These are phyloP conservation scores for Cutaneotrichosporon cutaneum DNA, from an alignment of 1,284 basidiomycete genomes.

Conservation along the genomic window DNA sequence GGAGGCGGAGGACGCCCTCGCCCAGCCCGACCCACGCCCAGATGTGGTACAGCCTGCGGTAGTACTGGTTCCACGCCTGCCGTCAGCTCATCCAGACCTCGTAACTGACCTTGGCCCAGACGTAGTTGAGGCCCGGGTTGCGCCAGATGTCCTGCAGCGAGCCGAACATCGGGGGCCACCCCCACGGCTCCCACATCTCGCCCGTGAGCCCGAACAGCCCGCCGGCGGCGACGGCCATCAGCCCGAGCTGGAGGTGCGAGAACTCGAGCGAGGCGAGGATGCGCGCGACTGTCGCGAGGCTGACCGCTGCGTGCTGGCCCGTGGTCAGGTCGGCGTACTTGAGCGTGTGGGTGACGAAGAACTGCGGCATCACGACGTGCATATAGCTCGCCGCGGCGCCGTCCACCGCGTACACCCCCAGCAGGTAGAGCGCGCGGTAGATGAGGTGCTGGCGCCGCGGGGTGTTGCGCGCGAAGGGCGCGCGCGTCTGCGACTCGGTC, in stretches of 20 bases:
- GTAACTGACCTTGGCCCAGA: slow-evolving; percentile 45
- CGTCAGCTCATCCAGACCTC: slow-evolving; percentile 7
- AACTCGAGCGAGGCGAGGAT: slow-evolving; percentile 32
- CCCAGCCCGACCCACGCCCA: slow-evolving; percentile 44
- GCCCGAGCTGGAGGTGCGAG: slow-evolving; percentile 18
- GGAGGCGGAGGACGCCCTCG: slow-evolving; percentile 43
- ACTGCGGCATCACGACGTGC: slow-evolving; percentile 26
- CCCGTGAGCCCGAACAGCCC: slow-evolving; percentile 35
- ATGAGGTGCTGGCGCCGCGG: slow-evolving; percentile 26
- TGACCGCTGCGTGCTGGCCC: slow-evolving; percentile 29
- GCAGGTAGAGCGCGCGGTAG: slow-evolving; percentile 16
- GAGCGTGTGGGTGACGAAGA: slow-evolving; percentile 31
- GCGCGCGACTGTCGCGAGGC: slow-evolving; percentile 29
- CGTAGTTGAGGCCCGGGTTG: slow-evolving; percentile 38
- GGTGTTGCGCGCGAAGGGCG: slow-evolving; percentile 35
- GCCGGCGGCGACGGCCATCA: slow-evolving; percentile 32
- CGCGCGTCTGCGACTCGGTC: slow-evolving; percentile 22
- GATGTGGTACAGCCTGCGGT: slow-evolving; percentile 37
- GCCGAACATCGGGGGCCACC: slow-evolving; percentile 46
- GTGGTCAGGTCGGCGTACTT: slow-evolving; percentile 28
- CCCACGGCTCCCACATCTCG: slow-evolving; percentile 46
- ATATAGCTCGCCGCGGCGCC: slow-evolving; percentile 34
- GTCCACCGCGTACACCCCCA: slow-evolving; percentile 18
- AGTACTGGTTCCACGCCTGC: slow-evolving; percentile 47
- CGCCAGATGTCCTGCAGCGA: slow-evolving; percentile 33